These are phyloP conservation scores for Trichosporon sp. DNA, from an alignment of 1,284 basidiomycete species.

Conservation along the genomic window DNA sequence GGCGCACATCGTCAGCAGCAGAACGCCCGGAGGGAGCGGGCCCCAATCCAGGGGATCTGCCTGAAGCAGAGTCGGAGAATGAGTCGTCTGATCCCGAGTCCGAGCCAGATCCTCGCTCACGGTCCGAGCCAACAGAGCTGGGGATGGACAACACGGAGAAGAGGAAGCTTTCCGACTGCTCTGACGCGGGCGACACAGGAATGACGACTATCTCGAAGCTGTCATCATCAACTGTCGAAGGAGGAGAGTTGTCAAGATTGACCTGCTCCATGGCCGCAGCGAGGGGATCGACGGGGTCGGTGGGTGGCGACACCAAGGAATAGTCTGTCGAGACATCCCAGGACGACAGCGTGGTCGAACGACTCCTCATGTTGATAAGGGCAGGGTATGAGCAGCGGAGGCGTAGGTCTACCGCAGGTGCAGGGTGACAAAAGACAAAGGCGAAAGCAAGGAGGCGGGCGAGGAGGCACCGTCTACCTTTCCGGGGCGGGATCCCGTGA, in stretches of 20 bases:
- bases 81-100: background rate
- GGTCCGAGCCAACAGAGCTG: background rate
- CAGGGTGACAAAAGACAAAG: background rate
- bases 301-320: background rate
- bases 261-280: background rate
- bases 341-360: background rate
- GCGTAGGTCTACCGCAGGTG: background rate
- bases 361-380: background rate
- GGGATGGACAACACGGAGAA: conserved; percentile 18
- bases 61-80: background rate
- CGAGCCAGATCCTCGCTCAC: background rate
- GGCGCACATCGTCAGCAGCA: background rate
- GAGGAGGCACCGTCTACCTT: background rate
- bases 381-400: background rate
- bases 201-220: conserved; percentile 23
- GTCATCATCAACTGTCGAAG: background rate
- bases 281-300: background rate
- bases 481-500: background rate
- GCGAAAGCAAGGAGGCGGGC: background rate
- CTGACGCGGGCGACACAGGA: background rate
- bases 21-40: background rate
- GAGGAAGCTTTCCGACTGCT: background rate
- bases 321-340: background rate
- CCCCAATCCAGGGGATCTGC: background rate
- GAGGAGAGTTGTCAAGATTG: background rate